Evolutionary conservation across 2,329 filamentous ascomycete genomes (phyloP).

Genomic region (Colletotrichum higginsianum): DNA sequence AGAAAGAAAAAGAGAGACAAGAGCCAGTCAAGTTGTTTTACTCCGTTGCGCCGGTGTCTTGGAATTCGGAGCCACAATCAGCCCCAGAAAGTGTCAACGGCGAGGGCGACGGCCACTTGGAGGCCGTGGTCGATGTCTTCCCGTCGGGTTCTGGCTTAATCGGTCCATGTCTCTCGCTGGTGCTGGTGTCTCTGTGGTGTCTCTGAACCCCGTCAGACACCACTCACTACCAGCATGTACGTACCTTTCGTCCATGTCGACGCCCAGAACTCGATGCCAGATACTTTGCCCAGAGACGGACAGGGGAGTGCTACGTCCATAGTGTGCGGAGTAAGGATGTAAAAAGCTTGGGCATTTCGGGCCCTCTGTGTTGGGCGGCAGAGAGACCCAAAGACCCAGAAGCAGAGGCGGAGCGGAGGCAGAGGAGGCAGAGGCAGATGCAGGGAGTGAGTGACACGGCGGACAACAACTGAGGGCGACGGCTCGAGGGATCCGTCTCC

Average conservation of each 20-base stretch:
- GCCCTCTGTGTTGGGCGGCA: conserved; percentile 17
- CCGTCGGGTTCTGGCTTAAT: background rate
- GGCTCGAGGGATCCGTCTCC: background rate
- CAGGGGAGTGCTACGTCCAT: conserved; percentile 20
- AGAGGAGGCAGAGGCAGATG: background rate
- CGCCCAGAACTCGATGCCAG: background rate
- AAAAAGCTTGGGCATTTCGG: conserved; percentile 22
- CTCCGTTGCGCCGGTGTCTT: conserved; percentile 26
- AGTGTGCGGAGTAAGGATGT: conserved; percentile 4
- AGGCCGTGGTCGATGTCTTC: background rate
- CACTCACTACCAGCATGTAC: background rate
- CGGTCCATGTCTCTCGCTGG: background rate
- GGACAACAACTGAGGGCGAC: conserved; percentile 1
- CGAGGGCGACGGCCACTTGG: background rate
- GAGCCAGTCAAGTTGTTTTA: conserved; percentile 13
- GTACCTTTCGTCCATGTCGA: conserved; percentile 5
- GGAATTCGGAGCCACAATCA: conserved; percentile 23
- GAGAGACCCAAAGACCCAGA: conserved; percentile 8
- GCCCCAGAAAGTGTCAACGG: conserved; percentile 24
- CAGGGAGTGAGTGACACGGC: conserved; percentile 8
- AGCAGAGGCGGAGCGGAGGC: conserved; percentile 12
- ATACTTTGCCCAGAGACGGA: conserved; percentile 6
- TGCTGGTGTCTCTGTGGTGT: background rate
- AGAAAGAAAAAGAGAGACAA: background rate
- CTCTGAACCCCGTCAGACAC: background rate